Conservation (phyloP, 2,329 filamentous ascomycete genomes). For the Aphanoascus verrucosus region DNA sequence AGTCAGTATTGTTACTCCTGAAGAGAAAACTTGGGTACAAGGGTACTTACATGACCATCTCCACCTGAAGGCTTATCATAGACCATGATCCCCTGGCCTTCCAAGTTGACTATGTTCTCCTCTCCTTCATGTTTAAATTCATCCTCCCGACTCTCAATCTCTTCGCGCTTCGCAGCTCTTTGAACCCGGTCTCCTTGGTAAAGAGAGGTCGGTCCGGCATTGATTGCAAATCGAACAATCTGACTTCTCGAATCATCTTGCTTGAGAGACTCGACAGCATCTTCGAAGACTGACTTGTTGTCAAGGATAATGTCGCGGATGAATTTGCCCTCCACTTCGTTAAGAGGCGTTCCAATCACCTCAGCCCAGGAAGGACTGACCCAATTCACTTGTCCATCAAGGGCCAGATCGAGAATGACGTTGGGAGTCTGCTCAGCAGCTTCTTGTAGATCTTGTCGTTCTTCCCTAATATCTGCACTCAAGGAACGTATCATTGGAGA, state of each 20-base stretch:
- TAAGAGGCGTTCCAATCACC: slow-evolving; percentile 69
- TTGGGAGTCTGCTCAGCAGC: slow-evolving; percentile 94
- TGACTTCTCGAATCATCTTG: slow-evolving; percentile 88
- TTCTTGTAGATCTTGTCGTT: slow-evolving; percentile 86
- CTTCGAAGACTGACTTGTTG: slow-evolving; percentile 67
- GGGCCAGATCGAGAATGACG: slow-evolving; percentile 84
- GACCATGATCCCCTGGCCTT: slow-evolving; percentile 97
- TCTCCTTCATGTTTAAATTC: slow-evolving; percentile 30
- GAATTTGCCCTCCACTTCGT: slow-evolving; percentile 61
- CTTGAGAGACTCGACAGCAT: slow-evolving; percentile 78
- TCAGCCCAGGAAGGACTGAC: slow-evolving; percentile 94
- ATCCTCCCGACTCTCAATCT: slow-evolving; percentile 31
- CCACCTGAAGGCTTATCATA: slow-evolving; percentile 79
- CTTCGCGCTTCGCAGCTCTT: slow-evolving; percentile 18
- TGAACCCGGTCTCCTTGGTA: slow-evolving; percentile 33
- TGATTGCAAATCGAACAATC: slow-evolving; percentile 69
- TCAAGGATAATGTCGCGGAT: slow-evolving; percentile 74
- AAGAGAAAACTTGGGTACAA: slow-evolving; percentile 9
- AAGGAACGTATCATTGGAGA: slow-evolving; percentile 50
- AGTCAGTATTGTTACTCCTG: slow-evolving; percentile 24
- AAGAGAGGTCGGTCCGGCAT: slow-evolving; percentile 58
- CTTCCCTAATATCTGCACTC: slow-evolving; percentile 83
- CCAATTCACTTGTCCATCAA: slow-evolving; percentile 87
- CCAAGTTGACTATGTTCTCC: slow-evolving; percentile 59
- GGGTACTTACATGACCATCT: slow-evolving; percentile 72